Conservation (phyloP, 352 stramenopile species). For the Aphanomyces stellatus region DNA sequence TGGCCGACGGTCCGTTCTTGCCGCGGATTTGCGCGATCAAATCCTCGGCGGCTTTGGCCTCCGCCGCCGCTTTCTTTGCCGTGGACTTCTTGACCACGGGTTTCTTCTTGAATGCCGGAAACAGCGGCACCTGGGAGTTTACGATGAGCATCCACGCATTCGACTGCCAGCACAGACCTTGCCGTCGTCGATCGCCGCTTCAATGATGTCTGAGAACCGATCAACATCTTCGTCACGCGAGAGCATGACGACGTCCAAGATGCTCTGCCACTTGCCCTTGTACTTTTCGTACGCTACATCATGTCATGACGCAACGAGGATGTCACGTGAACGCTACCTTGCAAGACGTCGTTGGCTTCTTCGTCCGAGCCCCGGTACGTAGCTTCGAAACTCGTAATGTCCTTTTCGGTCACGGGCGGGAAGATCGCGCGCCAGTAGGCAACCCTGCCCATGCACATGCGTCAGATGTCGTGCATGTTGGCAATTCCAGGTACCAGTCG, state of each 20-base stretch:
- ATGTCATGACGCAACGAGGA: too few relatives aligned
- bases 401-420: conserved; percentile 70
- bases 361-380: conserved; percentile 82
- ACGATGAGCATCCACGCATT: not conserved
- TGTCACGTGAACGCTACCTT: conserved; percentile 11
- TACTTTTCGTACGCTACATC: conserved; percentile 62
- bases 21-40: conserved; percentile 49
- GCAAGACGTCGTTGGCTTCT: conserved; percentile 69
- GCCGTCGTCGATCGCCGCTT: conserved; percentile 45
- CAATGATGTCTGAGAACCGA: conserved; percentile 57
- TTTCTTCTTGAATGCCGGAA: conserved; percentile 20
- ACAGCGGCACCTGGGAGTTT: conserved; percentile 8
- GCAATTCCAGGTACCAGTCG: conserved; percentile 34
- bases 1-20: conserved; percentile 36
- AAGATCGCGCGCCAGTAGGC: conserved; percentile 86
- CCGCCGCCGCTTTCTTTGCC: conserved; percentile 43
- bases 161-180: conserved; percentile 18
- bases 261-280: conserved; percentile 65
- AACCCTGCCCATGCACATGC: conserved; percentile 29
- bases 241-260: conserved; percentile 85
- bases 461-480: conserved; percentile 58
- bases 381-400: conserved; percentile 71
- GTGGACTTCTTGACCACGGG: conserved; percentile 29
- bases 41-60: conserved; percentile 51
- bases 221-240: conserved; percentile 72